Percentiles rank a stretch among this genome's conserved stretches.
Conservation (phyloP, 2,329 filamentous ascomycete species). For the Pyricularia pennisetigena region DNA sequence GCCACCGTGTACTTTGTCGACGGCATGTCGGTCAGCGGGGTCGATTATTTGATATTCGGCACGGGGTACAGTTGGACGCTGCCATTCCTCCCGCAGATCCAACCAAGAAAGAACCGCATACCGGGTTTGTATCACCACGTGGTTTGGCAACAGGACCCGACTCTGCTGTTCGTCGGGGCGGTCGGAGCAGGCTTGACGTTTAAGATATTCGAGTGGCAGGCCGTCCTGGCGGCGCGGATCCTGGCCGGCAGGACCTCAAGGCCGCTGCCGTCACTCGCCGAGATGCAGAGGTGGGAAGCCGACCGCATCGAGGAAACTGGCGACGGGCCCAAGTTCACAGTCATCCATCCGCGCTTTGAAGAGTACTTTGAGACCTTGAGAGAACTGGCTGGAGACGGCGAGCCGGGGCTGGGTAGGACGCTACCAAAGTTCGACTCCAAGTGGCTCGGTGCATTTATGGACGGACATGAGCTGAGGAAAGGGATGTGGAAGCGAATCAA, state of each 20-base stretch:
- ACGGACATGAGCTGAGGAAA: slow-evolving; percentile 9
- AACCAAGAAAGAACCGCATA: slow-evolving; percentile 43
- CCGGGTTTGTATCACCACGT: slow-evolving; percentile 48
- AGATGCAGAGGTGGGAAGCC: slow-evolving; percentile 46
- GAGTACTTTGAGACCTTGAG: slow-evolving; percentile 3
- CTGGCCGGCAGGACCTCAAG: slow-evolving; percentile 39
- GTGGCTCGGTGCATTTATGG: slow-evolving; percentile 8
- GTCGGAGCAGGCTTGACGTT: slow-evolving; percentile 51
- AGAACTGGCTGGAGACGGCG: background rate
- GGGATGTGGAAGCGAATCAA: slow-evolving; percentile 8
- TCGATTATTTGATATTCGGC: slow-evolving; percentile 56
- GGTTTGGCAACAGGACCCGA: slow-evolving; percentile 43
- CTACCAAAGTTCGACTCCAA: slow-evolving; percentile 2
- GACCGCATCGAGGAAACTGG: background rate
- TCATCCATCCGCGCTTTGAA: background rate
- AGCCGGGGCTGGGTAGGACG: background rate
- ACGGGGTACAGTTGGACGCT: slow-evolving; percentile 58
- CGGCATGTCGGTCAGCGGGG: slow-evolving; percentile 36
- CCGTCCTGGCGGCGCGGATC: slow-evolving; percentile 48
- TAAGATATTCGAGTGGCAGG: slow-evolving; percentile 61
- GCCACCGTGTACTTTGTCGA: slow-evolving; percentile 43
- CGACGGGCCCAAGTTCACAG: background rate
- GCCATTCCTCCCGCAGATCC: slow-evolving; percentile 45
- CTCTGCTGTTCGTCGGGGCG: slow-evolving; percentile 48
- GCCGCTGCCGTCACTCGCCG: slow-evolving; percentile 33